Evolutionary conservation across 1,284 basidiomycete genomes (phyloP), one percentile per base, ranked within the genome.

Genomic region (Athelia sp.): DNA sequence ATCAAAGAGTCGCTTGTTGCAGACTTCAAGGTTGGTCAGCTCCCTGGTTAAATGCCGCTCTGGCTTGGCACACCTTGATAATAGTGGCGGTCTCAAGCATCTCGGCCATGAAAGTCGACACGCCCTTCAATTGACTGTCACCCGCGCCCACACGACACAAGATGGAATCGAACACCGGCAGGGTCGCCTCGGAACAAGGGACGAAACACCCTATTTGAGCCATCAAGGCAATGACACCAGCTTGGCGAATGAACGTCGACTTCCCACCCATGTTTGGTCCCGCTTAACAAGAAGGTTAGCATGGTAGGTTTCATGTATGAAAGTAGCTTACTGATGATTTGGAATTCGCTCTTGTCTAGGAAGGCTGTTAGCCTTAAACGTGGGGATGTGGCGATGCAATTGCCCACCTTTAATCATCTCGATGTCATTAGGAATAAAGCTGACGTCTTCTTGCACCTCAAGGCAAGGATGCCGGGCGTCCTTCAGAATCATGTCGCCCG

Each of bases 41-140:
- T 23, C 15, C 34, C 8, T 53, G 56, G 35, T 32, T 4, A 2
- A 67, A 23, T 9, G 24, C 2, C 14, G 34, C 17, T 1, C 6
- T 15, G 40, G 15, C 10, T 44, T 1, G 43, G 3, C 81, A 29
- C 48, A 93, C 91, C 61, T 90, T 82, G 43, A 99, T 78, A 60
- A 99, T 99, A 0, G 93, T 94, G 0, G 97, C 95, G 0, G 95
- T 99, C 67, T 96, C 93, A 11, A 96, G 76, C 97, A 99, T 99
- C 71, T 99, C 97, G 2, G 95, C 94, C 96, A 99, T 99, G 65
- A 99, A 99, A 0, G 97, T 99, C 24, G 93, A 97, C 3, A 99
- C 92, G 15, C 96, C 97, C 67, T 98, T 98, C 40, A 98, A 73
- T 66, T 98, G 95, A 65, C 90, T 95, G 64, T 99, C 97, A 1